phyloP scores from a whole-genome alignment of 2,329 filamentous ascomycete genomes.

The Penicillium griseofulvum region DNA sequence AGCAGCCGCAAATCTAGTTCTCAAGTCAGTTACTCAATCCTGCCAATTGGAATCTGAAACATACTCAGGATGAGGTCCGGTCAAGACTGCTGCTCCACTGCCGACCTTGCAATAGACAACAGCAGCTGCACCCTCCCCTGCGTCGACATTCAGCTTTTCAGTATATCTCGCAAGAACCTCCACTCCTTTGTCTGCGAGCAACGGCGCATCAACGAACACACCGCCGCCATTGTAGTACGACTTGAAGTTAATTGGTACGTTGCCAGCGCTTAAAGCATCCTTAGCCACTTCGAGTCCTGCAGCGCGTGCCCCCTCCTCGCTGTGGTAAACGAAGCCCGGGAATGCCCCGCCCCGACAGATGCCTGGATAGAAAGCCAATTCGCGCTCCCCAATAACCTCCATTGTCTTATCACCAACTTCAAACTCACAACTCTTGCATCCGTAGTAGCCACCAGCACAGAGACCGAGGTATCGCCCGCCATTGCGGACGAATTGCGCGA shows the following conservation, averaged over 20 bases:
- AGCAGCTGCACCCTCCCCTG: conserved; percentile 71
- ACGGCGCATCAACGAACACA: conserved; percentile 78
- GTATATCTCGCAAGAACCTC: conserved; percentile 80
- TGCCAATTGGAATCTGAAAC: conserved; percentile 27
- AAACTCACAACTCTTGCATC: conserved; percentile 77
- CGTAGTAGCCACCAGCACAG: conserved; percentile 95
- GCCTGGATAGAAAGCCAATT: conserved; percentile 85
- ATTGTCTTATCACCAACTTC: conserved; percentile 78
- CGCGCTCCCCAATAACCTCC: conserved; percentile 80
- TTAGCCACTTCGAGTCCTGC: conserved; percentile 65
- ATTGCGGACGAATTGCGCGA: conserved; percentile 77
- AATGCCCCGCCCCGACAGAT: conserved; percentile 84
- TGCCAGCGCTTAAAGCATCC: conserved; percentile 53
- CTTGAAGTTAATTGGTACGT: conserved; percentile 61
- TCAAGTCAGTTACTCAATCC: conserved; percentile 15
- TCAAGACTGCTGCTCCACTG: conserved; percentile 74
- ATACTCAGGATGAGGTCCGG: conserved; percentile 89
- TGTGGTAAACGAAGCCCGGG: conserved; percentile 83
- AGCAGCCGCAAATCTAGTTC: conserved; percentile 70
- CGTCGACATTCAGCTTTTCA: conserved; percentile 71
- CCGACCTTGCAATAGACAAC: conserved; percentile 81
- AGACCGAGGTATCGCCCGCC: conserved; percentile 87
- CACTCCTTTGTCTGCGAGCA: conserved; percentile 61
- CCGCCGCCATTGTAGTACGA: conserved; percentile 95
- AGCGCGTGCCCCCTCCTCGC: conserved; percentile 77